A percentile compares a stretch with the other conserved stretches of the same genome.
Evolutionary conservation across 1,284 basidiomycete genomes (phyloP).

Genomic region (Golubevia sp.): DNA sequence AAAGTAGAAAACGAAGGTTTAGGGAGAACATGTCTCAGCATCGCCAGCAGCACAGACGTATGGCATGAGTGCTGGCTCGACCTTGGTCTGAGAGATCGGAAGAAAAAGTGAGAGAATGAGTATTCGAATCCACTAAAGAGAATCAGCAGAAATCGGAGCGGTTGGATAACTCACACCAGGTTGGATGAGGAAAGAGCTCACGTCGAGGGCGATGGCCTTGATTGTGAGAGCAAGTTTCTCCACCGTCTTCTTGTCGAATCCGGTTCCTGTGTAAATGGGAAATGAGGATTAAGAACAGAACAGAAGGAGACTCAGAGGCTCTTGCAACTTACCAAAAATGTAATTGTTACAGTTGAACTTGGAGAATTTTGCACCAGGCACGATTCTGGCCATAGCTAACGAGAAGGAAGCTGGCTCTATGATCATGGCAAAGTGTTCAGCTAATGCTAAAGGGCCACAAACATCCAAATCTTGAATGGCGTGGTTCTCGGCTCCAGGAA

Average conservation of each 20-base stretch:
- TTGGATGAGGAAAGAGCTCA: background rate
- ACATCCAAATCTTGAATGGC: constrained; percentile 21
- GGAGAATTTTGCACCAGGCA: background rate
- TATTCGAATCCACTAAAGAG: background rate
- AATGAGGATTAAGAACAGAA: too few relatives aligned
- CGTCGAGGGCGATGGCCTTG: background rate
- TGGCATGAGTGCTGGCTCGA: constrained; percentile 14
- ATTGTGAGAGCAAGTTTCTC: background rate
- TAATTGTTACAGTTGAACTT: background rate
- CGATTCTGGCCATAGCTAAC: background rate
- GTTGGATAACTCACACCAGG: background rate
- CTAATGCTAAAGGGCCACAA: constrained; percentile 17
- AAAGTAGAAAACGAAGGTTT: too few relatives aligned
- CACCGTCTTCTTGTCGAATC: background rate
- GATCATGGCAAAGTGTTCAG: constrained; percentile 23
- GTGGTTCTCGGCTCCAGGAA: constrained; percentile 19
- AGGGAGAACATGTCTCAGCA: too few relatives aligned
- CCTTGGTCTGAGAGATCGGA: background rate
- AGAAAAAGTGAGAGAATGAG: background rate
- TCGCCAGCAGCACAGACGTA: constrained; percentile 18
- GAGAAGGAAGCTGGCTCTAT: constrained; percentile 6
- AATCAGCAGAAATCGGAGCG: background rate
- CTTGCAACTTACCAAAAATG: background rate
- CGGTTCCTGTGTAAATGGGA: too few relatives aligned
- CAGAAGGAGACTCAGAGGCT: background rate